These are phyloP conservation scores for Spergularia marina DNA, from an alignment of 148 eudicot species.

Conservation along the genomic window DNA sequence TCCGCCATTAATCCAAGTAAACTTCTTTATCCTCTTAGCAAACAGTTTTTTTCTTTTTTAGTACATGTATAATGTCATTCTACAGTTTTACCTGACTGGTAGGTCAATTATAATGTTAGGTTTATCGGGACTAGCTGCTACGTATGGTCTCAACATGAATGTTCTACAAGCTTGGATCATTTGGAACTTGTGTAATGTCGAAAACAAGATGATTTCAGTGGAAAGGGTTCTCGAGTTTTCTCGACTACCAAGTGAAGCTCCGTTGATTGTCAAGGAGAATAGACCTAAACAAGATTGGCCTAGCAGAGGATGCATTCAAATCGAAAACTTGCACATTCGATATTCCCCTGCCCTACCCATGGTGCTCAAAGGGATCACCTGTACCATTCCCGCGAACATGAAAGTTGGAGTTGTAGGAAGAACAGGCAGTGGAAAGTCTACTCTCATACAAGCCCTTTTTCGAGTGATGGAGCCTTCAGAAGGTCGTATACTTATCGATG, in stretches of 20 bases:
- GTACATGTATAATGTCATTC: neutral
- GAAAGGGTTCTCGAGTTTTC: conserved; percentile 77
- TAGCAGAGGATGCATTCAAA: conserved; percentile 48
- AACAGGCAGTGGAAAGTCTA: conserved; percentile 93
- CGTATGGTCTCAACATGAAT: conserved; percentile 78
- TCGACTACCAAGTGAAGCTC: conserved; percentile 72
- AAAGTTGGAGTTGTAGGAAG: conserved; percentile 90
- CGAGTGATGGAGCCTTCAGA: conserved; percentile 75
- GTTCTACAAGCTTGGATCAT: conserved; percentile 90
- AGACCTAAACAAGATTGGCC: conserved; percentile 84
- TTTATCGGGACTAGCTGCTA: conserved; percentile 81
- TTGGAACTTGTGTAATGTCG: conserved; percentile 96
- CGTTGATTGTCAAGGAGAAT: conserved; percentile 45
- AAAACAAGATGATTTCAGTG: conserved; percentile 93
- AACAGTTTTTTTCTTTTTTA: no score
- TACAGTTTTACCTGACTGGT: neutral
- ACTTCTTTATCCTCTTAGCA: conserved; percentile 8
- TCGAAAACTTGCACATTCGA: conserved; percentile 61
- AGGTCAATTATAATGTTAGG: conserved; percentile 38
- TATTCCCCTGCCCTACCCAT: conserved; percentile 65
- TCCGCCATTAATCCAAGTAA: conserved; percentile 86
- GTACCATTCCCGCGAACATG: conserved; percentile 58
- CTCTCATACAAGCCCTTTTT: conserved; percentile 90
- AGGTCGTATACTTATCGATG: conserved; percentile 74
- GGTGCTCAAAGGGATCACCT: conserved; percentile 77